phyloP scores from a whole-genome alignment of 108 stramenopile genomes.

The Seminavis robusta region DNA sequence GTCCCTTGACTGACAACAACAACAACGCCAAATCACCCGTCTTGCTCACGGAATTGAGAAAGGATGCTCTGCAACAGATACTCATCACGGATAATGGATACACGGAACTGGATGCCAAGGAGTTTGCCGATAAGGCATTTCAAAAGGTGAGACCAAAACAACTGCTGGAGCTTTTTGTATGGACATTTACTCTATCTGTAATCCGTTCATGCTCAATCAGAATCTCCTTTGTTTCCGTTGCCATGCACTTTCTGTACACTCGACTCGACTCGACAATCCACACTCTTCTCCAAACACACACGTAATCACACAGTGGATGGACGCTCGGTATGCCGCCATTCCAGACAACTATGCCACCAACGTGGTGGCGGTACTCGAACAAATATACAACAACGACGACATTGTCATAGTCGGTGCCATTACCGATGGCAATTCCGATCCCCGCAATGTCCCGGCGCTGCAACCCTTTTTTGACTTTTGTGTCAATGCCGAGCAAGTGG shows the following conservation, averaged over 20 bases:
- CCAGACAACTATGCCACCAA: slow-evolving; percentile 40
- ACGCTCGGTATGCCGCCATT: slow-evolving; percentile 68
- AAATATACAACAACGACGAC: slow-evolving; percentile 25
- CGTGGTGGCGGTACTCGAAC: slow-evolving; percentile 35
- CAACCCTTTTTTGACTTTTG: slow-evolving; percentile 64
- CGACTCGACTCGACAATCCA: no score
- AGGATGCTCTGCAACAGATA: slow-evolving; percentile 64
- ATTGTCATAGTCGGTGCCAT: slow-evolving; percentile 72
- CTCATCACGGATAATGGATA: slow-evolving; percentile 35
- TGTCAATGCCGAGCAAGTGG: slow-evolving; percentile 75
- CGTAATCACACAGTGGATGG: no score
- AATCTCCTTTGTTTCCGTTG: no score
- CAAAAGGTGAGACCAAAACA: no score
- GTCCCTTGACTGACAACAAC: slow-evolving; percentile 29
- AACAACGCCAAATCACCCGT: slow-evolving; percentile 44
- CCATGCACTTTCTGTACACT: no score
- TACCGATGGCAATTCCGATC: slow-evolving; percentile 88
- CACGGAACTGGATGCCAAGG: slow-evolving; percentile 15
- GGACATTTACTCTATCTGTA: no score
- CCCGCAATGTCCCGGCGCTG: slow-evolving; percentile 34
- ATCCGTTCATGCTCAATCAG: no score
- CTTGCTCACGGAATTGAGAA: slow-evolving; percentile 64
- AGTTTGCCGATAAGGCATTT: slow-evolving; percentile 57
- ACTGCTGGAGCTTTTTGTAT: no score
- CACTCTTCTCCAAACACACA: no score